Base-by-base conservation (phyloP, 768 basidiomycete genomes). In the Leccinellum rugosiceps region DNA sequence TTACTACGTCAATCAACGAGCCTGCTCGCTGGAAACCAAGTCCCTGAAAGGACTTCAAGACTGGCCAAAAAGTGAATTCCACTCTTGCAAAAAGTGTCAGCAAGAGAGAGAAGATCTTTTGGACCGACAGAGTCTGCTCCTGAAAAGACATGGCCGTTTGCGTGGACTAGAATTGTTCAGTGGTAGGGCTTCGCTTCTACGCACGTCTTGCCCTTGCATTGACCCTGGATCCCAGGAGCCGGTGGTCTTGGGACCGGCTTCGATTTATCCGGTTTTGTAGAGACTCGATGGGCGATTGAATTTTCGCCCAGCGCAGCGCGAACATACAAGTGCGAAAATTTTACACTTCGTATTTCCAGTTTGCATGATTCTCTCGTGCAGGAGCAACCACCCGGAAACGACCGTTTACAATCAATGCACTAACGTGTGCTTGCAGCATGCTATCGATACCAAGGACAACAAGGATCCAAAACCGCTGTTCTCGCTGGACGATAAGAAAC, bases 231-330 rank as follows among this genome's bases (percentile, higher is more conserved):
- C 46, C 15, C 56, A 90, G 88, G 88, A 68, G 89, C 87, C 35
- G 89, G 89, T 51, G 89, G 89, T 3, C 77, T 92, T 6, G 85
- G 87, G 3, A 80, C 83, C 34, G 89, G 90, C 1, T 73, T 91
- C 56, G 77, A 83, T 49, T 64, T 84, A 60, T 84, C 86, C 6
- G 78, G 79, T 0, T 83, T 80, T 68, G 81, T 90, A 7, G 74
- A 86, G 17, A 86, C 86, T 1, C 77, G 75, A 62, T 88, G 86
- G 77, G 89, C 88, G 0, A 77, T 90, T 0, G 89, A 91, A 65
- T 82, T 79, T 60, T 81, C 79, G 0, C 78, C 81, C 15, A 76
- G 84, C 54, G 87, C 88, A 31, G 86, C 87, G 3, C 73, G 73
- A 51, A 88, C 87, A 2, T 88, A 84, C 55, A 65, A 73, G 89